Evolutionary conservation across 208 protist species (phyloP), one percentile per base, ranked within the genome.

Genomic region (Strigomonas culicis): DNA sequence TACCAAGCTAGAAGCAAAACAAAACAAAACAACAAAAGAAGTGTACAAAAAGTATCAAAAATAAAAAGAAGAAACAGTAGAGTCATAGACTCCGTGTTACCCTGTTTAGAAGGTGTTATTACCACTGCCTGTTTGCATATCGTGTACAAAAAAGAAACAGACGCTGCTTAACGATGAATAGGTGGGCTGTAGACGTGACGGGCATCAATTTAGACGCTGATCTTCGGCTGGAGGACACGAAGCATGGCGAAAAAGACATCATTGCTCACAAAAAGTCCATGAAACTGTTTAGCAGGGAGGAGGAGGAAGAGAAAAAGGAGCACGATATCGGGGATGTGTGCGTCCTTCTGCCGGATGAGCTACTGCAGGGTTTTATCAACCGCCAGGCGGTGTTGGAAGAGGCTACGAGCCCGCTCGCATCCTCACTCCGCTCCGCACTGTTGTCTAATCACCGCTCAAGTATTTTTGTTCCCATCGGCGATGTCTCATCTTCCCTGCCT

Each of bases 161-260:
- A 59, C 53, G 8, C 22, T 22, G 4, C 1, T 41, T 36, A 41
- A 30, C 58, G 47, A 94, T 94, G 87, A 87, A 88, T 70, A 82
- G 84, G 66, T 94, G 83, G 84, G 69, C 87, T 24, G 84, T 94
- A 13, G 84, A 94, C 62, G 74, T 91, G 50, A 74, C 77, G 21
- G 87, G 87, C 49, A 87, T 94, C 68, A 84, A 94, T 63, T 66
- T 86, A 17, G 80, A 86, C 39, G 75, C 75, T 0, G 87, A 94
- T 64, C 63, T 94, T 30, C 51, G 72, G 49, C 81, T 76, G 0
- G 82, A 94, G 66, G 75, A 82, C 49, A 43, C 25, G 4, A 87
- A 86, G 68, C 65, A 73, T 25, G 64, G 34, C 58, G 68, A 47
- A 57, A 73, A 13, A 61, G 72, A 61, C 66, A 62, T 7, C 47